Base-by-base conservation (phyloP, 2,329 filamentous ascomycete genomes). In the Blumeria hordei region DNA sequence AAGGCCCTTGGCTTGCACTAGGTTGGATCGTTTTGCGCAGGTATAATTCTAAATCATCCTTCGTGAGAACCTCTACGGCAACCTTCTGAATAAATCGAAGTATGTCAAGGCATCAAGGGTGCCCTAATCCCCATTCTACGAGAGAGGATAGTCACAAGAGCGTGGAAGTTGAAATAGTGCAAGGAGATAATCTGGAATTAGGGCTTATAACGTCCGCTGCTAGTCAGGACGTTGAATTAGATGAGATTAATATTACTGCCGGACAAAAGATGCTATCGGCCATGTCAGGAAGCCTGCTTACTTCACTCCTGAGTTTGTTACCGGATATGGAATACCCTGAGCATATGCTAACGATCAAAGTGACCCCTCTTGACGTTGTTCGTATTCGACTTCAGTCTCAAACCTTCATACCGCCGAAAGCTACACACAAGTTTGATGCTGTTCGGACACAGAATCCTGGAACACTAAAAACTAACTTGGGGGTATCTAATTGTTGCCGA, bases 321-420 rank as follows among this genome's bases (percentile, higher is more conserved):
- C 52, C 43, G n/a, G 18, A 4, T 14, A 51, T 6, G 21, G 6
- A n/a, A n/a, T 33, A 45, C 34, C 57, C 8, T 54, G 53, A 49
- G 53, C 51, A 18, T 41, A 45, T 52, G 51, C 55, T 49, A 56
- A 16, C 21, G 33, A 37, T 28, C 37, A 41, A 60, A 93, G 90
- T 94, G 35, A 98, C 92, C 5, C 92, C 92, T 50, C 81, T 98
- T 54, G 92, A 98, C 65, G 92, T 98, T 59, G 92, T 98, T 58
- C 86, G 92, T 58, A 87, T 98, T 50, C 87, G 92, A 58, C 74
- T 94, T 55, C 92, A 98, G 69, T 90, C 92, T 1, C 90, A 96
- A 70, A 72, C 73, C 65, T 68, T 45, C 64, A 4, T 28, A 28
- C 75, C 61, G 67, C 71, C 60, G 69, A 74, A 64, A 71, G 76